Conservation (phyloP, 495 filamentous ascomycete genomes). For the Hypoxylon perforatum region DNA sequence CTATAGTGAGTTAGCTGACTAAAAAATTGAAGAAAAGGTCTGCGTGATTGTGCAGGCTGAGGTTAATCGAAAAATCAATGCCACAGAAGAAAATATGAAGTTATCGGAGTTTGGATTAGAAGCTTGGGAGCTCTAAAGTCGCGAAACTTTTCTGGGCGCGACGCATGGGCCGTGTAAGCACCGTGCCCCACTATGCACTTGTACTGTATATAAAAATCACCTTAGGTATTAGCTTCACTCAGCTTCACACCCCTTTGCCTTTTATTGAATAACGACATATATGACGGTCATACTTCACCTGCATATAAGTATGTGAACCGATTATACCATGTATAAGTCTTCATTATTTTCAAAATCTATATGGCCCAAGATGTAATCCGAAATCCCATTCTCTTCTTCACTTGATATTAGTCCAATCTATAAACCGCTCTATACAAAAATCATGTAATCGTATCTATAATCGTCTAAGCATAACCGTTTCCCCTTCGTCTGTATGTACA, state of each 20-base stretch:
- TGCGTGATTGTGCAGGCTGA: neutral
- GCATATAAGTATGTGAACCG: too few species aligned
- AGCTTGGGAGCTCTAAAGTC: constrained; percentile 42
- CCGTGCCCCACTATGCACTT: constrained; percentile 16
- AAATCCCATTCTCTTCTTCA: too few species aligned
- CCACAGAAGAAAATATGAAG: constrained; percentile 15
- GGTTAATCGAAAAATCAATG: constrained; percentile 16
- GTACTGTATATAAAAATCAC: too few species aligned
- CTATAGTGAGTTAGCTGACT: neutral
- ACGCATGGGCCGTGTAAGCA: constrained; percentile 25
- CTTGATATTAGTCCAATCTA: constrained; percentile 6
- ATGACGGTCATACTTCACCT: too few species aligned
- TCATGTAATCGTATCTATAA: constrained; percentile 10
- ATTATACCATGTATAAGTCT: too few species aligned
- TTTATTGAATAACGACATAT: too few species aligned
- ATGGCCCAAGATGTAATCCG: too few species aligned
- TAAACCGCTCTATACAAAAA: neutral
- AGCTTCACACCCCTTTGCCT: too few species aligned
- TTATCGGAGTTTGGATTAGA: constrained; percentile 16
- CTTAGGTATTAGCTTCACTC: too few species aligned
- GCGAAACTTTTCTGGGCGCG: constrained; percentile 51
- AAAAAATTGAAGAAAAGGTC: neutral
- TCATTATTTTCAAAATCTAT: too few species aligned
- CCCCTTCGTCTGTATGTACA: constrained; percentile 14
- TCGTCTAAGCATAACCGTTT: constrained; percentile 29